Conservation (phyloP, 164 flowering plant genomes). For the Amborella trichopoda region DNA sequence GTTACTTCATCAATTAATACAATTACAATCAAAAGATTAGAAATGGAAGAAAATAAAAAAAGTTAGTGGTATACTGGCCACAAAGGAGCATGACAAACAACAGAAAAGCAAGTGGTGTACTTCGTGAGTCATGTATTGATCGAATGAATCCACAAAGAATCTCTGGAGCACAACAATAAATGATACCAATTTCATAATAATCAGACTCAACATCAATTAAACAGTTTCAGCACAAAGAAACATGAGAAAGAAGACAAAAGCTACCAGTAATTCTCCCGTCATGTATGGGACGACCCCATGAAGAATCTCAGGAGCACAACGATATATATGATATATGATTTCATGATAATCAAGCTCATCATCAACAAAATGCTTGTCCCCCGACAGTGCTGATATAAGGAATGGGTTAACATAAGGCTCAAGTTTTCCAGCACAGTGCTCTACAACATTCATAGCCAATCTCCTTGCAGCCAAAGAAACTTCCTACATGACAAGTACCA, state of each 20-base stretch:
- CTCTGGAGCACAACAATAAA: too few species aligned
- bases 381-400: conserved; percentile 82
- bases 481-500: too few species aligned
- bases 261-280: conserved; percentile 93
- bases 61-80: too few species aligned
- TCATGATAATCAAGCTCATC: conserved; percentile 65
- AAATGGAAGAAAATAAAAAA: too few species aligned
- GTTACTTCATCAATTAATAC: too few species aligned
- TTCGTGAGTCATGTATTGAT: too few species aligned
- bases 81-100: too few species aligned
- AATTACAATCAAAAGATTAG: too few species aligned
- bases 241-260: neutral
- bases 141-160: too few species aligned
- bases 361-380: conserved; percentile 36
- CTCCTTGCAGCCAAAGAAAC: conserved; percentile 58
- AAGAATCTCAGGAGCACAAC: conserved; percentile 87
- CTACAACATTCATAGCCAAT: conserved; percentile 86
- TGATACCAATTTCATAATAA: neutral
- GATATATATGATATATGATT: conserved; percentile 67
- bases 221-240: neutral
- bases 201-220: neutral
- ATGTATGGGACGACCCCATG: conserved; percentile 69
- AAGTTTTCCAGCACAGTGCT: conserved; percentile 69
- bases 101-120: too few species aligned
- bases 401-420: conserved; percentile 78